phyloP scores from a whole-genome alignment of 495 filamentous ascomycete genomes.

The Hypoxylon subgilvum region DNA sequence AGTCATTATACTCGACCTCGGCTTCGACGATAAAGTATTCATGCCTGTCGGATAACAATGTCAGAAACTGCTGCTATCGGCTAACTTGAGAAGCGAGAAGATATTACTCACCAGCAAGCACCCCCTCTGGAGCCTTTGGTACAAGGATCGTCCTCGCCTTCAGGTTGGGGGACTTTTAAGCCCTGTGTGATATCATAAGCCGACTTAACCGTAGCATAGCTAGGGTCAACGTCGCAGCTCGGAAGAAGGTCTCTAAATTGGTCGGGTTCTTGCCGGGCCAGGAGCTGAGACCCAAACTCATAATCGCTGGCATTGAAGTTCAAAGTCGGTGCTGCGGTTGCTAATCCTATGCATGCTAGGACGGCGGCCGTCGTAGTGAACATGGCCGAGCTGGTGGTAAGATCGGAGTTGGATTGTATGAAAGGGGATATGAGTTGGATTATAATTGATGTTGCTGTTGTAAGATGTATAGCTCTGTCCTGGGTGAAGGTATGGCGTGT shows the following conservation, averaged over 20 bases:
- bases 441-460: too few species aligned
- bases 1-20: constrained; percentile 1
- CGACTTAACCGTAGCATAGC: background rate
- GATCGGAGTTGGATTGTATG: too few species aligned
- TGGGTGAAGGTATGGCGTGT: too few species aligned
- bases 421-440: too few species aligned
- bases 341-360: background rate
- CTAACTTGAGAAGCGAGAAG: too few species aligned
- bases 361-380: background rate
- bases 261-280: background rate
- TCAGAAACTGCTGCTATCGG: background rate
- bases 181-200: background rate
- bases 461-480: too few species aligned
- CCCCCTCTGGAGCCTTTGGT: background rate
- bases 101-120: background rate
- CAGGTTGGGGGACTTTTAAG: background rate
- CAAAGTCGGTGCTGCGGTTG: background rate
- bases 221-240: background rate
- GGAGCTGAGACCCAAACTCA: background rate
- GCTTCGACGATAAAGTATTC: constrained; percentile 1
- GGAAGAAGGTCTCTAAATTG: background rate
- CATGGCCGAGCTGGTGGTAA: too few species aligned
- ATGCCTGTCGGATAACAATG: background rate
- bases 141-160: background rate
- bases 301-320: too few species aligned